phyloP scores from a whole-genome alignment of 2,329 filamentous ascomycete genomes.

The Talaromyces marneffei region DNA sequence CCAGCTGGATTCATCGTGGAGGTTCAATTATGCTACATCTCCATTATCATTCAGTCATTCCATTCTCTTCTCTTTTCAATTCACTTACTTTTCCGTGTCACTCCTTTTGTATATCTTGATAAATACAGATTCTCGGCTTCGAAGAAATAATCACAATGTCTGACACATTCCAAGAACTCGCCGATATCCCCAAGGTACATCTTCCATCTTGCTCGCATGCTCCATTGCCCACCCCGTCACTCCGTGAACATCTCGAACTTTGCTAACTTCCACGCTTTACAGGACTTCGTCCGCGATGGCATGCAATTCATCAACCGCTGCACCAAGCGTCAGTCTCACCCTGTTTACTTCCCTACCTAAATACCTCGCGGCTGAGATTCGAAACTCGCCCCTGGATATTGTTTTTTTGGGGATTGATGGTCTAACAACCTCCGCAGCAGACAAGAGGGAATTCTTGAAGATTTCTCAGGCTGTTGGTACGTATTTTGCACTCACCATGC shows the following conservation, averaged over 20 bases:
- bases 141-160: constrained; percentile 41
- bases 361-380: not conserved
- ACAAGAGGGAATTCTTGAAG: constrained; percentile 56
- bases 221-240: not conserved
- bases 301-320: constrained; percentile 45
- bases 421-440: constrained; percentile 39
- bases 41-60: not conserved
- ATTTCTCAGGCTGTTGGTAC: constrained; percentile 46
- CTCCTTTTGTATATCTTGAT: no score
- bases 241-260: not conserved
- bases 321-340: constrained; percentile 42
- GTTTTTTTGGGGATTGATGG: not conserved
- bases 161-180: constrained; percentile 56
- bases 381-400: not conserved
- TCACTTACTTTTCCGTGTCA: not conserved
- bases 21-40: not conserved
- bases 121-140: no score
- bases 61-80: not conserved
- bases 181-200: constrained; percentile 46
- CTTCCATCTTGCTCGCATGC: not conserved
- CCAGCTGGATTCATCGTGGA: constrained; percentile 15
- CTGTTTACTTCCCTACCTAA: not conserved
- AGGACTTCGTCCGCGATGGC: constrained; percentile 49
- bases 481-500: not conserved
- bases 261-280: not conserved